Percentiles rank a stretch among this genome's conserved stretches.
These are phyloP conservation scores for Aureobasidium sp. DNA, from an alignment of 2,329 filamentous ascomycete genomes.

Conservation along the genomic window DNA sequence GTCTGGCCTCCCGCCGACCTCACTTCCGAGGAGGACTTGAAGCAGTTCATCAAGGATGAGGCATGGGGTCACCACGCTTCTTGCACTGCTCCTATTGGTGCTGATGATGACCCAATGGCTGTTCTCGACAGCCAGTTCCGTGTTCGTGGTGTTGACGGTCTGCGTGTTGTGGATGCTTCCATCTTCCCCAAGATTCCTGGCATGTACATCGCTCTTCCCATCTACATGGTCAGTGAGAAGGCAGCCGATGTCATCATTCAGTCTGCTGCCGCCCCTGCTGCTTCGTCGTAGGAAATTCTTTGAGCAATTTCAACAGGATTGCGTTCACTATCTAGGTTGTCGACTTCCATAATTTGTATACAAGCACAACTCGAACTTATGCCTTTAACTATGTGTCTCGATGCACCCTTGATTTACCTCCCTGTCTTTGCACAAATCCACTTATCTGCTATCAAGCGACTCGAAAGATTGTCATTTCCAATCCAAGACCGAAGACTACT, in stretches of 20 bases:
- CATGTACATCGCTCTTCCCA: constrained; percentile 42
- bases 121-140: constrained; percentile 49
- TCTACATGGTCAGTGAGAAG: constrained; percentile 53
- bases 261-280: not conserved
- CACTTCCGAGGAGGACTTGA: constrained; percentile 35
- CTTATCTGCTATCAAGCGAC: too few relatives aligned
- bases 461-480: too few relatives aligned
- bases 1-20: constrained; percentile 35
- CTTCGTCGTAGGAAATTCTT: too few relatives aligned
- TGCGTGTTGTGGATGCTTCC: constrained; percentile 55
- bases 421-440: too few relatives aligned
- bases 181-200: constrained; percentile 50
- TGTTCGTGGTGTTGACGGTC: constrained; percentile 45
- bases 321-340: too few relatives aligned
- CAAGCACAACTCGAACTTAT: too few relatives aligned
- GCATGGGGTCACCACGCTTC: constrained; percentile 52
- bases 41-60: constrained; percentile 40
- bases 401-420: too few relatives aligned
- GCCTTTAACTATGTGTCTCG: too few relatives aligned
- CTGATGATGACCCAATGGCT: constrained; percentile 43
- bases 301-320: too few relatives aligned
- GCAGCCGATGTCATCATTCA: constrained; percentile 47
- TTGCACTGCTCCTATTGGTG: constrained; percentile 48
- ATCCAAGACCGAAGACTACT: too few relatives aligned
- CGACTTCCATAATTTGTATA: too few relatives aligned